Evolutionary conservation across 805 yeast species (phyloP).

Genomic region (Candida boidinii): DNA sequence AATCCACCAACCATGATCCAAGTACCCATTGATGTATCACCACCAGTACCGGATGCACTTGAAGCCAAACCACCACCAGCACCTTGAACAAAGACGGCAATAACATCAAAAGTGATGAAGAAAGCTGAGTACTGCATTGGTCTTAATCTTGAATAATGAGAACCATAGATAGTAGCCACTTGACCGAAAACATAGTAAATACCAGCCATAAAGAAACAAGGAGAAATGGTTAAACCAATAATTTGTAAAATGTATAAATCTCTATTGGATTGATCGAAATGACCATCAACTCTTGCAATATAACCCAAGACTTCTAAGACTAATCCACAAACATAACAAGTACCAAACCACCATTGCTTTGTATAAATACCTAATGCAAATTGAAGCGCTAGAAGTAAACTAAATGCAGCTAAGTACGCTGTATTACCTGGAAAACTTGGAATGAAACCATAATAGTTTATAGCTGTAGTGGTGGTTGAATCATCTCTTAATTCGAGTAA

Average conservation of each 20-base stretch:
- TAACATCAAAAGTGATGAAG: constrained; percentile 53
- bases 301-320: constrained; percentile 59
- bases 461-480: no score
- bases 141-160: constrained; percentile 33
- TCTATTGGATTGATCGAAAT: constrained; percentile 18
- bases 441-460: no score
- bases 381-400: no score
- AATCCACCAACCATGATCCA: constrained; percentile 72
- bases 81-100: constrained; percentile 57
- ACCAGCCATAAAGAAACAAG: constrained; percentile 74
- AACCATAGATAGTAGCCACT: constrained; percentile 48
- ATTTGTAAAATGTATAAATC: constrained; percentile 49
- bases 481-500: no score
- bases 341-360: constrained; percentile 53
- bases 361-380: constrained; percentile 29
- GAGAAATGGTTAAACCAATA: constrained; percentile 59
- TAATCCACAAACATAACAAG: constrained; percentile 44
- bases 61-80: constrained; percentile 73
- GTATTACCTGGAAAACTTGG: no score
- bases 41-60: constrained; percentile 23
- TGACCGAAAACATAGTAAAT: constrained; percentile 61
- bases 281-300: constrained; percentile 42
- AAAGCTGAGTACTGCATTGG: constrained; percentile 51
- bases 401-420: no score
- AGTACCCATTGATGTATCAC: constrained; percentile 38